phyloP scores from a whole-genome alignment of 257 asterid genomes.

The Cynanchum wilfordii region DNA sequence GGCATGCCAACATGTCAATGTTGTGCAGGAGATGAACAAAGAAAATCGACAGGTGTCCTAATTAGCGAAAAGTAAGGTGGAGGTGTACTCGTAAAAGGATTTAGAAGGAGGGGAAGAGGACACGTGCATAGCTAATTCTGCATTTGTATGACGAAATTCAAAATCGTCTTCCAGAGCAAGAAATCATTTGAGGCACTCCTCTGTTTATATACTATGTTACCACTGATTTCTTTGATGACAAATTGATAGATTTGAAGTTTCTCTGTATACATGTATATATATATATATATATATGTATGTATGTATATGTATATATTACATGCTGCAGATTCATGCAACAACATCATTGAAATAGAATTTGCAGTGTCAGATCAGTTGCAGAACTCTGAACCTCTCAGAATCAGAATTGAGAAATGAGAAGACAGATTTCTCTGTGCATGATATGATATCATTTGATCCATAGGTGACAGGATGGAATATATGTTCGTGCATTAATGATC shows the following conservation, averaged over 20 bases:
- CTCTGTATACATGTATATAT: not conserved
- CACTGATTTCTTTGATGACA: slow-evolving; percentile 10
- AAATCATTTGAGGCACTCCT: slow-evolving; percentile 6
- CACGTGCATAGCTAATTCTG: slow-evolving; percentile 38
- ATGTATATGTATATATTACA: not conserved
- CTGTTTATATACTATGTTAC: slow-evolving; percentile 1
- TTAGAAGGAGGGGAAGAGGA: slow-evolving; percentile 22
- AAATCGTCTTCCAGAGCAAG: not conserved
- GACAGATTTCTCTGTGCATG: not conserved
- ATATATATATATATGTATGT: too few relatives aligned
- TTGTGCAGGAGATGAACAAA: not conserved
- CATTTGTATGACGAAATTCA: not conserved
- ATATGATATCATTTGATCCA: not conserved
- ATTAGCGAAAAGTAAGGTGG: slow-evolving; percentile 34
- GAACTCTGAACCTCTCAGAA: not conserved
- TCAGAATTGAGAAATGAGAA: too few relatives aligned
- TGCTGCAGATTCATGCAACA: slow-evolving; percentile 2
- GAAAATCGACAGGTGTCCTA: slow-evolving; percentile 32
- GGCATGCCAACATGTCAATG: slow-evolving; percentile 11
- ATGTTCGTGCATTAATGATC: not conserved
- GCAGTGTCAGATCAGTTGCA: not conserved
- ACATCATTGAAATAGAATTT: not conserved
- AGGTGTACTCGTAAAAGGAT: slow-evolving; percentile 21
- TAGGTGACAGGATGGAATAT: not conserved
- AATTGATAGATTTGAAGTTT: not conserved